These are phyloP conservation scores for Candida ponderosae DNA, from an alignment of 805 yeast genomes.

Conservation along the genomic window DNA sequence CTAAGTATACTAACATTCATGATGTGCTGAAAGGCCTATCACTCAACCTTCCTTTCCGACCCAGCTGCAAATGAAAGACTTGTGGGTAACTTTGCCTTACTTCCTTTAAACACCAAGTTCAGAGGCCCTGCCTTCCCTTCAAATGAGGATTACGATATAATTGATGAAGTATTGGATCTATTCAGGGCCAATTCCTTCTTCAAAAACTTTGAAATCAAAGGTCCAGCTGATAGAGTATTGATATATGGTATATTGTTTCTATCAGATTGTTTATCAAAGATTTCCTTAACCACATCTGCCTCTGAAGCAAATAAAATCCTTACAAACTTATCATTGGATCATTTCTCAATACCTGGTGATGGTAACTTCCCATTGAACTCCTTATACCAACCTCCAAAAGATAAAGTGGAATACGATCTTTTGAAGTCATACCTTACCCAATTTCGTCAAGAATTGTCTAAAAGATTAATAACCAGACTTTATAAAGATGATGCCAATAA, in stretches of 20 bases:
- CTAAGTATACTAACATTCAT: no score
- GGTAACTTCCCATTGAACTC: constrained; percentile 89
- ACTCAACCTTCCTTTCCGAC: constrained; percentile 68
- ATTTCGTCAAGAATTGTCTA: constrained; percentile 89
- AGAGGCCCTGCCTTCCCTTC: constrained; percentile 90
- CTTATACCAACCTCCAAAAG: constrained; percentile 63
- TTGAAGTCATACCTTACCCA: constrained; percentile 80
- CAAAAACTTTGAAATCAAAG: constrained; percentile 94
- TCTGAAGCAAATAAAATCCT: constrained; percentile 61
- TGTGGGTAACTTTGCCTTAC: constrained; percentile 74
- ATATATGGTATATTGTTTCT: constrained; percentile 90
- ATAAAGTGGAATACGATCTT: constrained; percentile 68
- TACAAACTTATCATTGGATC: constrained; percentile 80
- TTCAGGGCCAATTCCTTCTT: constrained; percentile 95
- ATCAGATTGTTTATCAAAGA: constrained; percentile 71
- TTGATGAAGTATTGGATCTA: constrained; percentile 85
- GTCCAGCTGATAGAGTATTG: constrained; percentile 85
- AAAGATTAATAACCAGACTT: constrained; percentile 67
- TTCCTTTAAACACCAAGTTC: constrained; percentile 77
- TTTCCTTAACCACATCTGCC: constrained; percentile 40
- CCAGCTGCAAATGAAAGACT: constrained; percentile 48
- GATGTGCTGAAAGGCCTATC: constrained; percentile 53
- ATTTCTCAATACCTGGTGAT: constrained; percentile 91
- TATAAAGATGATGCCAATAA: constrained; percentile 47
- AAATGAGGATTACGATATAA: constrained; percentile 73